Conservation (phyloP, 208 protist species). For the Polymyxa betae region DNA sequence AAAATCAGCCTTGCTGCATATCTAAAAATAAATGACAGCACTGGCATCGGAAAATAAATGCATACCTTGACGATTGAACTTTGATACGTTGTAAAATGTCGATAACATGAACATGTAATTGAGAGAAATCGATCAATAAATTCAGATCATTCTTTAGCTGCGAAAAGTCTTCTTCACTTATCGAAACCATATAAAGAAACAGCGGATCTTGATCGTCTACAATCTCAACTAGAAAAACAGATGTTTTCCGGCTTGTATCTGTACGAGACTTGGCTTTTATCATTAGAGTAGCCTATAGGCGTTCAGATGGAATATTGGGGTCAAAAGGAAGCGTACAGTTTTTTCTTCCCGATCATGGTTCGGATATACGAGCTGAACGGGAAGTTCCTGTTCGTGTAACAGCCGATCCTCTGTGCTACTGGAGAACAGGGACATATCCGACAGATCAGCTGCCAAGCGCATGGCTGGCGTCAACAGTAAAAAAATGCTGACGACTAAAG, state of each 20-base stretch:
- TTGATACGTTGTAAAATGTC: background rate
- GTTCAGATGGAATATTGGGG: background rate
- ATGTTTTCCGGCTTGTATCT: background rate
- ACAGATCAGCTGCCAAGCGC: no score
- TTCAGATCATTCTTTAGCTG: background rate
- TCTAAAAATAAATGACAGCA: background rate
- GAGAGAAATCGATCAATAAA: conserved; percentile 29
- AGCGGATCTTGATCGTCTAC: conserved; percentile 20
- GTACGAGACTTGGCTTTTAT: background rate
- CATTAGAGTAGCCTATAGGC: background rate
- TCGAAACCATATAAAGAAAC: background rate
- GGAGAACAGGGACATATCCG: no score
- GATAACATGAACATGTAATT: conserved; percentile 14
- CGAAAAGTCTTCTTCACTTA: conserved; percentile 1
- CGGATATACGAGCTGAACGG: background rate
- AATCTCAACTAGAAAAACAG: background rate
- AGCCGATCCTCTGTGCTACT: background rate
- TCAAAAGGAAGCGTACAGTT: background rate
- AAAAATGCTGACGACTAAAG: no score
- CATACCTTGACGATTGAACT: background rate
- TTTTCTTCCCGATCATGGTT: background rate
- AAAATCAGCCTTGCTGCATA: background rate
- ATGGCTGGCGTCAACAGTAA: no score
- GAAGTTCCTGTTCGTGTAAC: background rate
- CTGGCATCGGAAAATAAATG: background rate